Percentiles rank a stretch among this genome's conserved stretches.
Evolutionary conservation across 768 basidiomycete species (phyloP).

Genomic region (Dentipellis sp.): DNA sequence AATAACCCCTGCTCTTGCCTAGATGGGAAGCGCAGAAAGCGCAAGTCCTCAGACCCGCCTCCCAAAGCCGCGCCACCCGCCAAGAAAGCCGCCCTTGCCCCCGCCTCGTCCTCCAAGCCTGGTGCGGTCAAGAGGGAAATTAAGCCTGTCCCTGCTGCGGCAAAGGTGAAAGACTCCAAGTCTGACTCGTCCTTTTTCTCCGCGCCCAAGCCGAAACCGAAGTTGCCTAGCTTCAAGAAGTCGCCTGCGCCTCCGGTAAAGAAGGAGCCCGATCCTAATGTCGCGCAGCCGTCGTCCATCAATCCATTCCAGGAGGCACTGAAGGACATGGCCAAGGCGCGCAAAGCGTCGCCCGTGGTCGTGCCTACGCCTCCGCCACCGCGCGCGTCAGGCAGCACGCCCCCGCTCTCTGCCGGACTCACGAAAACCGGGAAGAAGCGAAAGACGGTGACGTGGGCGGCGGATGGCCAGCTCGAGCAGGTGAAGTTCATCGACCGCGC

Average conservation of each 20-base stretch:
- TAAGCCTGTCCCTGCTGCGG: constrained; percentile 19
- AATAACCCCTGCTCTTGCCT: constrained; percentile 16
- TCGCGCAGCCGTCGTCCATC: constrained; percentile 67
- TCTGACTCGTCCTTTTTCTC: constrained; percentile 87
- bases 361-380: constrained; percentile 46
- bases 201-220: constrained; percentile 75
- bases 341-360: constrained; percentile 49
- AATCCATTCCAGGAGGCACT: constrained; percentile 81
- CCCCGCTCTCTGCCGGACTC: constrained; percentile 19
- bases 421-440: constrained; percentile 46
- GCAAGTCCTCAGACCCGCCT: constrained; percentile 52
- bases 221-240: constrained; percentile 83
- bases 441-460: constrained; percentile 74
- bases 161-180: constrained; percentile 63
- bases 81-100: constrained; percentile 58
- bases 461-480: constrained; percentile 63
- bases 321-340: constrained; percentile 63
- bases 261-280: constrained; percentile 45
- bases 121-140: constrained; percentile 51
- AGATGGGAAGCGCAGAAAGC: constrained; percentile 48
- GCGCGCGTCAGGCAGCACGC: constrained; percentile 20
- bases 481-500: constrained; percentile 78
- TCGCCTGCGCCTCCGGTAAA: constrained; percentile 38
- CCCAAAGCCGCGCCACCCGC: constrained; percentile 39
- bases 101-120: constrained; percentile 29